Evolutionary conservation across 441 rosid genomes (phyloP), one percentile per base, ranked within the genome.

Genomic region (Bocquillonia castaneifolia): DNA sequence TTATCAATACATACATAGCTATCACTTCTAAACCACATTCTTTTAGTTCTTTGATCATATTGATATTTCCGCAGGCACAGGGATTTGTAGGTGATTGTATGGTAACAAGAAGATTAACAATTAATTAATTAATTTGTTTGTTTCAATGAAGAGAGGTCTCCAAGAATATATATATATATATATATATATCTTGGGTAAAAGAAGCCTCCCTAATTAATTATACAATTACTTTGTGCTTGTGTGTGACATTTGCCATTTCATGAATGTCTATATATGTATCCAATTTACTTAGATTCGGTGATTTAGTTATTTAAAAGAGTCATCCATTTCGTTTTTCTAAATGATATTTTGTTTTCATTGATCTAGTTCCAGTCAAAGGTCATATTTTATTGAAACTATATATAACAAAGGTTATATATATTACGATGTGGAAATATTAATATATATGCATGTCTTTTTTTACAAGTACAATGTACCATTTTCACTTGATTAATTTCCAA

Each of bases 391-490:
- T 15, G 28, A 32, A 44, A 22, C 22, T n/a, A 55, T 50, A 52
- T 55, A 28, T 20, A 28, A 63, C 42, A 44, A 29, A 28, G 62
- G 66, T 53, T 69, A 22, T 47, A 23, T 22, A 45, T 40, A 22
- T 39, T 60, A 39, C 47, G 40, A 57, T 1, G 26, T 23, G 40
- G n/a, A 53, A 42, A 56, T 68, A 20, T 26, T n/a, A 22, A 32
- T 2, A 0, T 20, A 32, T 28, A 31, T 53, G 28, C 22, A 53
- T 74, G 77, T 71, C 78, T 44, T 77, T 75, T 68, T 42, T 53
- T 63, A 51, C 63, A 39, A 69, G 65, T 76, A 71, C 80, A 82
- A 39, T 52, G 82, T 42, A 84, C 77, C 81, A 25, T 56, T 17
- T 62, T 25, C n/a, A 42, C 71, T 68, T 50, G 40, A 36, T 36